A percentile compares a stretch with the other conserved stretches of the same genome.
phyloP scores from a whole-genome alignment of 2,329 filamentous ascomycete species.

The Clarireedia paspali region DNA sequence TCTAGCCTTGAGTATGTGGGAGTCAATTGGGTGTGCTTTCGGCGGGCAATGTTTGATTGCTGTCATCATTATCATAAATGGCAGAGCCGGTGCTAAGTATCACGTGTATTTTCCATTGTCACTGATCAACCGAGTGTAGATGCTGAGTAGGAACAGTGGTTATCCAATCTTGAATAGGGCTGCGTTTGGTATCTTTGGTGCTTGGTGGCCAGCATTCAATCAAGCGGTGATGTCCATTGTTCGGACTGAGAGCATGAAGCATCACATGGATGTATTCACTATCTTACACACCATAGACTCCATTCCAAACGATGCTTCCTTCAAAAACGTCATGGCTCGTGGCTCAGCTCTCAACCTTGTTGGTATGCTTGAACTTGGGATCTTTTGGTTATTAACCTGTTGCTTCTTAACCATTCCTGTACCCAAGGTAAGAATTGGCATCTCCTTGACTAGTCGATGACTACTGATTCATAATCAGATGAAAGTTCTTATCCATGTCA shows the following conservation, averaged over 20 bases:
- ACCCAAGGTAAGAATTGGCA: slow-evolving; percentile 23
- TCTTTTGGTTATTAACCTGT: slow-evolving; percentile 36
- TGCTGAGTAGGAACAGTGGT: slow-evolving; percentile 9
- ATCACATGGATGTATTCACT: neutral
- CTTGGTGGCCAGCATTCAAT: slow-evolving; percentile 37
- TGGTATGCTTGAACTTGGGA: slow-evolving; percentile 35
- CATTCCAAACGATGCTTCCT: slow-evolving; percentile 33
- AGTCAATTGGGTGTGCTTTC: slow-evolving; percentile 35
- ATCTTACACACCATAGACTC: slow-evolving; percentile 25
- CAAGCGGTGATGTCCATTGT: slow-evolving; percentile 32
- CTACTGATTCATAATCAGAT: slow-evolving; percentile 22
- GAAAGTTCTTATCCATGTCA: slow-evolving; percentile 29
- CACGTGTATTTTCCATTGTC: slow-evolving; percentile 27
- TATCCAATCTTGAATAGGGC: slow-evolving; percentile 37
- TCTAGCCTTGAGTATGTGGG: slow-evolving; percentile 42
- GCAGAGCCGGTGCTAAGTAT: slow-evolving; percentile 36
- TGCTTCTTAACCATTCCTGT: slow-evolving; percentile 34
- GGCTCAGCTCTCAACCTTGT: slow-evolving; percentile 35
- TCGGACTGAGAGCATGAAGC: slow-evolving; percentile 35
- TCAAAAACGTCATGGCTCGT: slow-evolving; percentile 34
- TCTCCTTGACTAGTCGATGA: slow-evolving; percentile 8
- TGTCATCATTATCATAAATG: slow-evolving; percentile 36
- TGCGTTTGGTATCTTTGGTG: slow-evolving; percentile 38
- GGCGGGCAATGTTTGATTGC: slow-evolving; percentile 36
- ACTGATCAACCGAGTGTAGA: neutral